phyloP scores from a whole-genome alignment of 2,329 filamentous ascomycete genomes.

The Thelonectria discophora region DNA sequence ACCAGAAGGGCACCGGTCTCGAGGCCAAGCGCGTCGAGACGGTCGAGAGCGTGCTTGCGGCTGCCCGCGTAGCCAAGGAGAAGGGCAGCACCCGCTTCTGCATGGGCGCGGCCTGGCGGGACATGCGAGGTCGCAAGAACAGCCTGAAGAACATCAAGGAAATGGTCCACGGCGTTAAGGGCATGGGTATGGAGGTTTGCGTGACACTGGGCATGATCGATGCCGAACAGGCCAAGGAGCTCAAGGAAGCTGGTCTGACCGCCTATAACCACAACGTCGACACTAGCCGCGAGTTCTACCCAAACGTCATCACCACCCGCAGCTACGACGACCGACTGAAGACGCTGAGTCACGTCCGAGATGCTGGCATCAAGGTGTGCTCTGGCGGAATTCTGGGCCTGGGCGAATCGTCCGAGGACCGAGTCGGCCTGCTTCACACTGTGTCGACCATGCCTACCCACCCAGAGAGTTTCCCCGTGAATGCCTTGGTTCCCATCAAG shows the following conservation, averaged over 20 bases:
- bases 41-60: conserved; percentile 82
- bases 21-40: conserved; percentile 81
- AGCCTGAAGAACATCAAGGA: conserved; percentile 83
- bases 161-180: conserved; percentile 85
- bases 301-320: conserved; percentile 83
- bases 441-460: conserved; percentile 82
- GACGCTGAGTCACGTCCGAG: conserved; percentile 81
- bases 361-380: conserved; percentile 90
- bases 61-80: conserved; percentile 78
- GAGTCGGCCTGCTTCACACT: conserved; percentile 84
- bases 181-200: conserved; percentile 87
- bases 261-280: conserved; percentile 97
- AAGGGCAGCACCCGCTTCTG: conserved; percentile 93
- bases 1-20: conserved; percentile 79
- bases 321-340: conserved; percentile 86
- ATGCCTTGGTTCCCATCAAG: conserved; percentile 89
- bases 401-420: conserved; percentile 80
- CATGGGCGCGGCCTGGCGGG: conserved; percentile 93
- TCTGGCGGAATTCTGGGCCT: conserved; percentile 88
- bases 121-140: conserved; percentile 91
- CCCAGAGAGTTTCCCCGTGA: conserved; percentile 91
- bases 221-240: conserved; percentile 77
- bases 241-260: conserved; percentile 84
- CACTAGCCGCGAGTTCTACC: conserved; percentile 89
- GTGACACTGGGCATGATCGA: conserved; percentile 97